Evolutionary conservation across 1,284 basidiomycete genomes (phyloP), one percentile per base, ranked within the genome.

Genomic region (Sporisorium scitamineum): DNA sequence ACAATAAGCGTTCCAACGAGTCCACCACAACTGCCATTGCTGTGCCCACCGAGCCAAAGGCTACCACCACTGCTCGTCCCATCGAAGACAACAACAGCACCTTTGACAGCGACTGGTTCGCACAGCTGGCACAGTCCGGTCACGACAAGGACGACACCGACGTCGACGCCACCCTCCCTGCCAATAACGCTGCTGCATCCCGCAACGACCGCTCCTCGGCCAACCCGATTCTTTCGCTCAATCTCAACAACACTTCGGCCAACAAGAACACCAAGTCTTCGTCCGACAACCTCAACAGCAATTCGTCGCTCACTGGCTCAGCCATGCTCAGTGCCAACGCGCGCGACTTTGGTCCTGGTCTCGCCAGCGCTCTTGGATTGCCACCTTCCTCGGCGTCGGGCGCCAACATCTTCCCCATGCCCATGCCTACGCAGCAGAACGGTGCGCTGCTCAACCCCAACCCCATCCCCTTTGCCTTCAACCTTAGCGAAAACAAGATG

Each of bases 401-500:
- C 41, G 48, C 48, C 61, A 71, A 68, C 67, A 67, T 77, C 61
- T 79, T 70, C 70, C 72, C 75, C 44, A 76, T 80, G 67, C 75
- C 78, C 22, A 75, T 80, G 67, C 75, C 78, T 7, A 80, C 79
- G 11, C 78, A 79, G 52, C 75, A 81, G 68, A 81, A 82, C 67
- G 79, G 79, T 32, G 80, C 80, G 3, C 55, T 82, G 18, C 73
- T 82, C 63, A 82, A 82, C 64, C 80, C 80, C 39, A 82, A 82
- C 58, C 80, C 80, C 7, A 82, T 82, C 29, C 80, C 80, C 31
- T 82, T 82, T 42, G 74, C 79, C 10, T 79, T 82, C 79, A 82
- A 81, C 57, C 72, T 82, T 24, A 76, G 71, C 65, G 74, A 79
- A 29, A 68, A 77, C 60, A 71, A 71, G 34, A 51, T 54, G 51